These are phyloP conservation scores for Jaenimonas drosophilae DNA, from an alignment of 208 protist genomes.

Conservation along the genomic window DNA sequence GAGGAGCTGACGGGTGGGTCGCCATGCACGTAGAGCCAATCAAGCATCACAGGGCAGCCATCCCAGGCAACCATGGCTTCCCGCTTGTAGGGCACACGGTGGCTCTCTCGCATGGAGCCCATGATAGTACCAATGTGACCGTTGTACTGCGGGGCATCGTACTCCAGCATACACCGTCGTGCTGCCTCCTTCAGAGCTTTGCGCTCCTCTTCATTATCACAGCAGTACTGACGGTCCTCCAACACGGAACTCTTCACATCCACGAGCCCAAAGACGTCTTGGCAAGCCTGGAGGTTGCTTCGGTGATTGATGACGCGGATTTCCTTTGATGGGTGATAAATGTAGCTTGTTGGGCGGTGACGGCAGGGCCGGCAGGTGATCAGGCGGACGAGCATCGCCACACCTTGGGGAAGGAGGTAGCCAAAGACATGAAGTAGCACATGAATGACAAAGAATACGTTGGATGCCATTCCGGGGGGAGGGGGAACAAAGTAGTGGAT, in stretches of 20 bases:
- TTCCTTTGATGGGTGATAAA: conserved; percentile 14
- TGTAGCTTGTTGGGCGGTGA: conserved; percentile 6
- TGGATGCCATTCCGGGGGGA: too few relatives aligned
- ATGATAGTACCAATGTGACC: conserved; percentile 46
- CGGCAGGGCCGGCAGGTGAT: conserved; percentile 16
- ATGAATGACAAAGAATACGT: conserved; percentile 29
- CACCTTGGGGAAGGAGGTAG: conserved; percentile 15
- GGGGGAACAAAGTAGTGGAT: too few relatives aligned
- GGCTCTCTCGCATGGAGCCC: conserved; percentile 13
- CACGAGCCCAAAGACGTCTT: conserved; percentile 29
- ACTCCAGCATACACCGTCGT: conserved; percentile 13
- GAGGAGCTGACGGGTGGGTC: not conserved
- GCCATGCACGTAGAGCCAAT: conserved; percentile 1
- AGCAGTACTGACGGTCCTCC: conserved; percentile 28
- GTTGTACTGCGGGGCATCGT: conserved; percentile 31
- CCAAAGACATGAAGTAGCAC: conserved; percentile 23
- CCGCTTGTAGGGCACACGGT: conserved; percentile 14
- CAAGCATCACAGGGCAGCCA: not conserved
- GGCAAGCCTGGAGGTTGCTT: conserved; percentile 5
- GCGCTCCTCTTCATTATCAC: conserved; percentile 5
- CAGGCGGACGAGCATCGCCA: conserved; percentile 8
- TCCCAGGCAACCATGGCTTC: conserved; percentile 24
- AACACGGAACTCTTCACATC: conserved; percentile 5
- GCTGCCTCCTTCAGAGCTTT: conserved; percentile 7
- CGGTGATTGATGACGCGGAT: conserved; percentile 19